Conservation (phyloP, 441 rosid genomes). For the Adansonia gregorii region DNA sequence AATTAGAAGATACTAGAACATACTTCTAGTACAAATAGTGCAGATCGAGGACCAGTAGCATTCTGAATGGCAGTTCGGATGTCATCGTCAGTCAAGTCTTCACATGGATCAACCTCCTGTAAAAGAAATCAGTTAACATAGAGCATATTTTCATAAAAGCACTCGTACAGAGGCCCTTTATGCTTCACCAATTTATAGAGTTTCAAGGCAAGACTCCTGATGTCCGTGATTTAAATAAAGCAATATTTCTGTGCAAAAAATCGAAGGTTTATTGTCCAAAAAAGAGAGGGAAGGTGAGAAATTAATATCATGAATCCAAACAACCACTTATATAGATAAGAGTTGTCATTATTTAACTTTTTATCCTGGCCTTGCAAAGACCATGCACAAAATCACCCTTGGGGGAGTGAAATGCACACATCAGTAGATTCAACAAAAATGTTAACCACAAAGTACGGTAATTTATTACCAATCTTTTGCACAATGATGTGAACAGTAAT, state of each 20-base stretch:
- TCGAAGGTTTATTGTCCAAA: neutral
- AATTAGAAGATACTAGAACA: slow-evolving; percentile 32
- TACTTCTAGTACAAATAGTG: slow-evolving; percentile 91
- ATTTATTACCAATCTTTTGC: neutral
- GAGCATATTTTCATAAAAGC: neutral
- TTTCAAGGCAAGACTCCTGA: neutral
- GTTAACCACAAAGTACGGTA: neutral
- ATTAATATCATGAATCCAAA: slow-evolving; percentile 8
- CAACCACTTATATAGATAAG: neutral
- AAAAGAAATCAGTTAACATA: slow-evolving; percentile 21
- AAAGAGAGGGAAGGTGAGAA: neutral
- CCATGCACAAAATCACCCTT: neutral
- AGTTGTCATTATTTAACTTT: neutral
- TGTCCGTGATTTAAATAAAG: neutral
- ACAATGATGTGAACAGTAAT: neutral
- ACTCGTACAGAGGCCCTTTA: neutral
- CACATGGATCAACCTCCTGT: slow-evolving; percentile 97
- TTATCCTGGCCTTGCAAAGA: neutral
- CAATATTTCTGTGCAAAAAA: neutral
- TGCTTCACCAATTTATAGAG: slow-evolving; percentile 10
- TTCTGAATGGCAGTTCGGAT: slow-evolving; percentile 95
- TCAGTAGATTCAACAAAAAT: neutral
- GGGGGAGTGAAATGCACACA: neutral
- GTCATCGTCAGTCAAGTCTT: slow-evolving; percentile 86
- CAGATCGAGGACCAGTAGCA: slow-evolving; percentile 92